A percentile compares a stretch with the other conserved stretches of the same genome.
Conservation (phyloP, 441 rosid species). For the Corymbia citriodora region DNA sequence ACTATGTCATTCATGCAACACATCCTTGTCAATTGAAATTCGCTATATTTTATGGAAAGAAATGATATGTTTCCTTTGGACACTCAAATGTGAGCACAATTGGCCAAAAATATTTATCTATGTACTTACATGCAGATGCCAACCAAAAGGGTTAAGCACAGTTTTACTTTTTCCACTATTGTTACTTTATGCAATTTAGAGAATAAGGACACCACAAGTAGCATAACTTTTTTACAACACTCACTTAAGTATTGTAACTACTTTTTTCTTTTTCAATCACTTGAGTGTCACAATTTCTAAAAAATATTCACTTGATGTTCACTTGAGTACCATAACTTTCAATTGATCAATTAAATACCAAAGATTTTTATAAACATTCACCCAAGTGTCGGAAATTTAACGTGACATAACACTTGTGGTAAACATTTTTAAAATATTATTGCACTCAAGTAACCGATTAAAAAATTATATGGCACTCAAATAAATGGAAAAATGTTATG, state of each 20-base stretch:
- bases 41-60: neutral
- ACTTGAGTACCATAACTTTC: neutral
- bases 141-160: neutral
- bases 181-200: neutral
- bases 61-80: neutral
- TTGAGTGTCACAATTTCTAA: neutral
- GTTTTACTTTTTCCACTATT: neutral
- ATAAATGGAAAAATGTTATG: no score
- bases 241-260: neutral
- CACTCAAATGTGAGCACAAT: neutral
- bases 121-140: neutral
- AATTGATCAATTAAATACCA: no score
- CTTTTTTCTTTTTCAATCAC: no score
- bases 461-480: neutral
- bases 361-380: rapidly evolving
- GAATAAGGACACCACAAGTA: no score
- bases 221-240: rapidly evolving
- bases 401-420: rapidly evolving
- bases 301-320: no score
- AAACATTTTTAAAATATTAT: no score
- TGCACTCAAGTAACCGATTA: rapidly evolving
- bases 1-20: neutral
- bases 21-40: neutral
- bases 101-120: neutral
- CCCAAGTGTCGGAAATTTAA: neutral